Conservation (phyloP, 2,329 filamentous ascomycete genomes). For the Curvularia lunata region DNA sequence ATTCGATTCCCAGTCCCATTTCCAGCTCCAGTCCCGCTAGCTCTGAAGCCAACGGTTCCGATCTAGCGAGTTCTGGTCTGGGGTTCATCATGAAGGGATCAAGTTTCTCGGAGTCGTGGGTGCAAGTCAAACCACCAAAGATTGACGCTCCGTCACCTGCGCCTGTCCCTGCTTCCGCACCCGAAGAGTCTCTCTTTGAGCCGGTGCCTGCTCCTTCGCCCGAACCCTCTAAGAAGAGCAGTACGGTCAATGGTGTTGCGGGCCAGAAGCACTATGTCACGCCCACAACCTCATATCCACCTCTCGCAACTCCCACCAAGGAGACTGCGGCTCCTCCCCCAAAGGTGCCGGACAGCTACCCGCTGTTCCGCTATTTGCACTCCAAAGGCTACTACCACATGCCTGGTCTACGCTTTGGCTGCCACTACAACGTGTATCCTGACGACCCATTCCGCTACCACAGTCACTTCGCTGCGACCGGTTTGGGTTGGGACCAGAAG, state of each 20-base stretch:
- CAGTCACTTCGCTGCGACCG: slow-evolving; percentile 89
- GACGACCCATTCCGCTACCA: slow-evolving; percentile 95
- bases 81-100: slow-evolving; percentile 40
- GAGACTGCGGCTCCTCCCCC: slow-evolving; percentile 41
- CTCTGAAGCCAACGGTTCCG: slow-evolving; percentile 10
- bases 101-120: slow-evolving; percentile 22
- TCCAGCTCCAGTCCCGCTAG: slow-evolving; percentile 6
- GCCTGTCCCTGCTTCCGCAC: background rate
- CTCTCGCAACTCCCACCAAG: slow-evolving; percentile 32
- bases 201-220: slow-evolving; percentile 16
- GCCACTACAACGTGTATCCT: slow-evolving; percentile 92
- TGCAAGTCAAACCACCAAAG: slow-evolving; percentile 14
- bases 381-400: slow-evolving; percentile 82
- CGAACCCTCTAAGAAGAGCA: slow-evolving; percentile 15
- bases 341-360: slow-evolving; percentile 59
- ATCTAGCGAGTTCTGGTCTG: slow-evolving; percentile 20
- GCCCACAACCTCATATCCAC: slow-evolving; percentile 54
- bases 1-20: slow-evolving; percentile 1
- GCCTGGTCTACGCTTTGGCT: slow-evolving; percentile 91
- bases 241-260: slow-evolving; percentile 19
- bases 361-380: slow-evolving; percentile 82
- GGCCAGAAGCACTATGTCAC: slow-evolving; percentile 49
- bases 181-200: slow-evolving; percentile 38
- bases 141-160: slow-evolving; percentile 6
- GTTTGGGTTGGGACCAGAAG: slow-evolving; percentile 84